Evolutionary conservation across 2,329 filamentous ascomycete species (phyloP), one percentile per base, ranked within the genome.

Genomic region (Ceratocystis alfenasii): DNA sequence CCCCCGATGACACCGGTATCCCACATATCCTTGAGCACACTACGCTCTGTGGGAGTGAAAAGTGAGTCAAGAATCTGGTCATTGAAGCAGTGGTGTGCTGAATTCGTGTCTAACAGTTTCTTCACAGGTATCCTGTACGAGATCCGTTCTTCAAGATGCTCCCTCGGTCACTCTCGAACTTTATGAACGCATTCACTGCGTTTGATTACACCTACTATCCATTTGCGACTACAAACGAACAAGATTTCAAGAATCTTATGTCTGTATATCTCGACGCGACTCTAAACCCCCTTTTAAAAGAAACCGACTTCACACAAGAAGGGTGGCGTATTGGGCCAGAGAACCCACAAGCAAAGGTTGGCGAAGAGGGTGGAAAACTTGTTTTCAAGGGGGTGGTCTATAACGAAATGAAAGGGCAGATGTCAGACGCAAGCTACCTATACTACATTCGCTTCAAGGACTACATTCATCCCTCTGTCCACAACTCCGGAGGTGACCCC

Each of bases 101-200:
- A 36, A 17, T 65, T 45, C 53, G 67, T 69, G 69, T 66, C 74
- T 77, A 67, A 77, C 68, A 20, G 50, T n/a, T 7, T 60, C n/a
- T 17, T 53, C 5, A 53, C 67, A 93, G 89, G 75, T 95, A 92
- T 74, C 94, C 94, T n/a, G 93, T 99, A 67, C 90, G 94, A 69
- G 94, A 99, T 73, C 94, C 94, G 0, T 99, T 99, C 80, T 99
- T 99, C 81, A 99, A 97, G 82, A 99, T 99, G 94, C 83, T 99
- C 30, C 94, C 94, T 25, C 86, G 94, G 71, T 96, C 94, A 4
- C 82, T 99, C n/a, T 96, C 94, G 69, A 99, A 97, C 76, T 99
- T 96, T 74, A 99, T 99, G 94, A 99, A 99, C 75, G 94, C 94
- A 68, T 96, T 97, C 74, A 99, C 94, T 53, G 91, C 92, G 30